phyloP scores from a whole-genome alignment of 257 asterid genomes.

The Scutellaria baicalensis region DNA sequence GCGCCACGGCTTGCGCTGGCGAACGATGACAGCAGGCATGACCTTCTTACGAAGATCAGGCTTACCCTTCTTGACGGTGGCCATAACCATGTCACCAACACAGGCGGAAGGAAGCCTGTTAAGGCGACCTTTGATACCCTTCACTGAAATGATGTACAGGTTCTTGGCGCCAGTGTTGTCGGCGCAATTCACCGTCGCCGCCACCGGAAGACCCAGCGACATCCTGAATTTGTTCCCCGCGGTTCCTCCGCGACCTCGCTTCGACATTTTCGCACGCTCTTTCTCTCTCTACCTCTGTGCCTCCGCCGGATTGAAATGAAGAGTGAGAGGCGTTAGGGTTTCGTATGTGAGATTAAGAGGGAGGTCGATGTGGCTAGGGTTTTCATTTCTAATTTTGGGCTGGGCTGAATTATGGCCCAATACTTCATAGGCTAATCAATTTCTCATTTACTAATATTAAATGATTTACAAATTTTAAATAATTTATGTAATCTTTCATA shows the following conservation, averaged over 20 bases:
- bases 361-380: constrained; percentile 25
- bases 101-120: constrained; percentile 69
- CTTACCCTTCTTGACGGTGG: constrained; percentile 72
- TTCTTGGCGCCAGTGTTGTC: constrained; percentile 64
- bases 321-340: constrained; percentile 18
- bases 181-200: constrained; percentile 65
- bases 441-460: too few species aligned
- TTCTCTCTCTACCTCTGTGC: neutral
- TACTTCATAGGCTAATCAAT: too few species aligned
- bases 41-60: constrained; percentile 72
- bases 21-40: constrained; percentile 63
- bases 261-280: constrained; percentile 41
- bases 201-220: constrained; percentile 74
- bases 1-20: constrained; percentile 73
- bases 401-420: neutral
- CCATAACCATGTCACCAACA: constrained; percentile 75
- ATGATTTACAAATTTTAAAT: too few species aligned
- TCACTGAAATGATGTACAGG: constrained; percentile 60
- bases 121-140: constrained; percentile 62
- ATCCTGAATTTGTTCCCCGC: constrained; percentile 73
- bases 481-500: too few species aligned
- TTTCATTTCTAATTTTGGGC: neutral
- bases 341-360: neutral
- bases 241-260: constrained; percentile 75
- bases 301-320: neutral